Evolutionary conservation across 73 alveolate species (phyloP).

Genomic region (Uronychia setigera): DNA sequence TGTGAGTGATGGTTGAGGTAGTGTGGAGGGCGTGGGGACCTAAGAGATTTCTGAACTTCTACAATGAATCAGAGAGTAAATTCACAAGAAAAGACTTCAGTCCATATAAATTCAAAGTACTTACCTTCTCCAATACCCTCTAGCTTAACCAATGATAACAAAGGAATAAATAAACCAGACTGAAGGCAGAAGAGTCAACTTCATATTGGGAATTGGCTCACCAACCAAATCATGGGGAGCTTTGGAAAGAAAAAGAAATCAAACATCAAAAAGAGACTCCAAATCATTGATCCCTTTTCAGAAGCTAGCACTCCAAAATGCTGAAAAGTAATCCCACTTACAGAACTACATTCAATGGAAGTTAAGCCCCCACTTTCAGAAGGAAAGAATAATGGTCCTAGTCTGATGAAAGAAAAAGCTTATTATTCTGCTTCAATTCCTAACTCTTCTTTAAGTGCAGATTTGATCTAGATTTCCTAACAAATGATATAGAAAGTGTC

Average conservation of each 20-base stretch:
- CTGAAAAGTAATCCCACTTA: not conserved
- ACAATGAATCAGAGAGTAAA: not conserved
- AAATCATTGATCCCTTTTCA: not conserved
- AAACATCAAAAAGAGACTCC: not conserved
- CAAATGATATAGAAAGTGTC: not conserved
- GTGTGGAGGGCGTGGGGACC: not conserved
- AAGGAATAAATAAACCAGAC: too few relatives aligned
- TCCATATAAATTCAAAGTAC: too few relatives aligned
- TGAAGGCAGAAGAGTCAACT: not conserved
- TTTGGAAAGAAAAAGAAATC: too few relatives aligned
- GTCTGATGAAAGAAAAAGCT: not conserved
- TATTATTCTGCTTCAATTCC: not conserved
- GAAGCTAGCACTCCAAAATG: not conserved
- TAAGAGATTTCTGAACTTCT: not conserved
- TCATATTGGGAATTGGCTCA: not conserved
- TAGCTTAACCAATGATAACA: too few relatives aligned
- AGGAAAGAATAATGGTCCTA: not conserved
- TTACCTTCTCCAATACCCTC: too few relatives aligned
- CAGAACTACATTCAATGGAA: too few relatives aligned
- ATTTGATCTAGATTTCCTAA: not conserved
- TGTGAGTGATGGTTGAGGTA: constrained; percentile 4
- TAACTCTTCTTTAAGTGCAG: not conserved
- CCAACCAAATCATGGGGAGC: not conserved
- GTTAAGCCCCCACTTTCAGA: too few relatives aligned
- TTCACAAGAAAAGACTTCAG: not conserved